Base-by-base conservation (phyloP, 1,139 yeast genomes). In the Candida sanyaensis region DNA sequence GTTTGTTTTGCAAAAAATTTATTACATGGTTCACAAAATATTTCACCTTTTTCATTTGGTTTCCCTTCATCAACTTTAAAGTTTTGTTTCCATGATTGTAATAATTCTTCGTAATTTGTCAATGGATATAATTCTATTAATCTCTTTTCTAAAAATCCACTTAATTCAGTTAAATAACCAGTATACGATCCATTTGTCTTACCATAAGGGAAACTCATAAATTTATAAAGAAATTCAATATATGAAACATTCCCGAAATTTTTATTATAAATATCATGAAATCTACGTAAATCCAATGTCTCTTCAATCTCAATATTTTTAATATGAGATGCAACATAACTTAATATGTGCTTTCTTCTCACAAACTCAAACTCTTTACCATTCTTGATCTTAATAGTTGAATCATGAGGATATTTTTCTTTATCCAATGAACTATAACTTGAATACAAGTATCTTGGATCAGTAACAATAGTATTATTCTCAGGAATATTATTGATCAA, bases 21-120 rank as follows among this genome's bases (percentile, higher is more conserved):
- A 34, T 78, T 74, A 62, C 98, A 93, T 0, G 80, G 77, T 5
- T 66, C 56, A 60, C 98, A 93, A 57, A 66, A 86, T 1, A 77
- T 64, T 41, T 69, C 68, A 0, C 77, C 78, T 10, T 67, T 65
- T 3, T 58, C 65, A 30, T 60, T 59, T 28, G 55, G 42, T n/a
- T 47, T 44, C 2, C 55, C 57, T 39, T 55, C 55, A 1, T 46
- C 56, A 27, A 53, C 58, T 6, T 63, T 59, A 51, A 69, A 76
- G 11, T 71, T 73, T 1, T 51, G 17, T 11, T 67, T 64, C 10
- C 80, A 67, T 12, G 59, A 57, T 4, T 57, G 50, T 1, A 77
- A 48, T 5, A 77, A 60, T 1, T 56, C 50, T 1, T 67, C 70
- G 1, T 77, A 66, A 27, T 76, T 69, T 5, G 64, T 60, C 21